Base-by-base conservation (phyloP, 805 yeast genomes). In the Candida adriatica region DNA sequence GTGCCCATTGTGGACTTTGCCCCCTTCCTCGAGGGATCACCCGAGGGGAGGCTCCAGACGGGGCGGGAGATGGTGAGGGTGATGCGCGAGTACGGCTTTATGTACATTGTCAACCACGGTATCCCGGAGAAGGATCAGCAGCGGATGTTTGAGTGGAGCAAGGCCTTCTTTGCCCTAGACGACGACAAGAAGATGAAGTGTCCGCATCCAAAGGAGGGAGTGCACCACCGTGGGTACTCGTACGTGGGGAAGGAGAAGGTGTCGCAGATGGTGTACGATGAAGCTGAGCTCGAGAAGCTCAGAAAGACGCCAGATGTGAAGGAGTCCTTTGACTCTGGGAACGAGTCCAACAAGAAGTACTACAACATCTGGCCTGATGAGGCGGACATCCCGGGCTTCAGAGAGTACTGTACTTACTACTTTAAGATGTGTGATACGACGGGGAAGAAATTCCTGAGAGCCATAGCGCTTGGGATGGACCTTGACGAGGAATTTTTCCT, bases 1-100 rank as follows among this genome's bases (percentile, higher is more conserved):
- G 29, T 53, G 13, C 58, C 57, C 8, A 34, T 52, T 6, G 35
- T 53, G 18, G 56, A 52, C 34, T 52, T 52, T 24, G 24, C 34
- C 16, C 45, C 43, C 6, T 53, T 52, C 28, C 30, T 45, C 13
- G 40, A 40, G 14, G 54, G 56, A 4, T 36, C 42, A 7, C 21
- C 27, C 6, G 49, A 46, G 13, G 51, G 43, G 2, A 43, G 37
- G 26, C 22, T 35, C 11, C 19, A 28, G 15, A 41, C 41, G 8
- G 58, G 49, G 9, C 33, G 41, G 11, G 47, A 43, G 23, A 43
- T 51, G 41, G 51, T 51, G 13, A 27, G 25, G 13, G 49, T 36
- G 10, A 43, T 45, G 50, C 37, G 29, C 25, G 39, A 35, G 6
- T 43, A 42, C 18, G 51, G 51, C n/a, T 44, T 46, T 30, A 35